phyloP scores from a whole-genome alignment of 2,329 filamentous ascomycete genomes.

The Apiospora kogelbergensis region DNA sequence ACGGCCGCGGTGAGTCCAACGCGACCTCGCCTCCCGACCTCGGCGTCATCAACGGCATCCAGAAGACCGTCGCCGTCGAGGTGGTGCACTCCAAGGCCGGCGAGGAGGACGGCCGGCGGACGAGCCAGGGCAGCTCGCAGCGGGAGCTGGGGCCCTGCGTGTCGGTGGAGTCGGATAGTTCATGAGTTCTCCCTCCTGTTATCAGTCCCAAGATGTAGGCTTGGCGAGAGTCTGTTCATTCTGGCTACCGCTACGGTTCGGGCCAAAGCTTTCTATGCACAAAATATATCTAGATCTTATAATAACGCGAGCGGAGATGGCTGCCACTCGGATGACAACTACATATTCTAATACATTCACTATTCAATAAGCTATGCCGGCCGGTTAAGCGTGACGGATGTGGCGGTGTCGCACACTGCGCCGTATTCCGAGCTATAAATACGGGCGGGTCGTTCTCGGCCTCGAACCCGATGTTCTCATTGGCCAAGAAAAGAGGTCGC shows the following conservation, averaged over 20 bases:
- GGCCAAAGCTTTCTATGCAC: neutral
- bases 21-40: neutral
- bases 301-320: neutral
- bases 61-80: conserved; percentile 13
- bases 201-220: neutral
- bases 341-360: neutral
- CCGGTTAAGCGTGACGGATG: neutral
- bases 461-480: neutral
- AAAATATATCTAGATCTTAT: neutral
- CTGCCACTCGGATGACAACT: neutral
- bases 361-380: neutral
- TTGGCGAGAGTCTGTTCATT: neutral
- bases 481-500: neutral
- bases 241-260: neutral
- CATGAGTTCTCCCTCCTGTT: neutral
- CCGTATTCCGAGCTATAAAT: neutral
- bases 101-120: neutral
- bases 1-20: neutral
- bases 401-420: neutral
- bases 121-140: conserved; percentile 4
- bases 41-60: neutral
- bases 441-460: neutral
- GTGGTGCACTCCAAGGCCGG: conserved; percentile 9
- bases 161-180: neutral
- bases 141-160: neutral